Evolutionary conservation across 768 basidiomycete genomes (phyloP).

Genomic region (Lactifluus subvellereus): DNA sequence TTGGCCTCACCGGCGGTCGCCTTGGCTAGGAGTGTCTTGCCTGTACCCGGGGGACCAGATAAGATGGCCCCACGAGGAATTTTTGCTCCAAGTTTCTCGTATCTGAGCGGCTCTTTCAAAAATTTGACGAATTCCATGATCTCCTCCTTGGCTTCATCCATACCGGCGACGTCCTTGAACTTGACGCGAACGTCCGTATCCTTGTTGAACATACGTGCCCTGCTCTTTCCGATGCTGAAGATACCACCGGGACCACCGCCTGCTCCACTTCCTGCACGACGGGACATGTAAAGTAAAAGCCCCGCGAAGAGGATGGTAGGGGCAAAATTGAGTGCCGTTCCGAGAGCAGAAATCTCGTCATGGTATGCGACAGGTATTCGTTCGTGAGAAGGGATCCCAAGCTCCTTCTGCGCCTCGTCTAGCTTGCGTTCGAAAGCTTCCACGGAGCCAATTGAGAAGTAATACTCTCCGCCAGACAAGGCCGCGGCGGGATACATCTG

Average conservation of each 20-base stretch:
- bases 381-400: conserved; percentile 87
- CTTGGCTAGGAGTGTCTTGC: conserved; percentile 96
- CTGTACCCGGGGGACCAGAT: conserved; percentile 95
- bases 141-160: conserved; percentile 99
- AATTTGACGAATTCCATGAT: conserved; percentile 99
- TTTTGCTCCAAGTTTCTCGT: conserved; percentile 95
- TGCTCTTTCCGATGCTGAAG: conserved; percentile 95
- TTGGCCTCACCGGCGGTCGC: conserved; percentile 97
- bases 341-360: conserved; percentile 84
- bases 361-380: conserved; percentile 96
- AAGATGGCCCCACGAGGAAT: conserved; percentile 94
- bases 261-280: conserved; percentile 55
- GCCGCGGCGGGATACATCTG: conserved; percentile 63
- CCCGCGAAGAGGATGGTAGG: conserved; percentile 93
- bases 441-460: conserved; percentile 96
- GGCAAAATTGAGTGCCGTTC: conserved; percentile 81
- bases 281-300: conserved; percentile 81
- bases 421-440: conserved; percentile 96
- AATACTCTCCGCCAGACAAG: conserved; percentile 58
- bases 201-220: conserved; percentile 93
- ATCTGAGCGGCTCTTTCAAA: conserved; percentile 90
- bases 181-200: conserved; percentile 90
- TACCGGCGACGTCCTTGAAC: conserved; percentile 97
- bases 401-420: conserved; percentile 87
- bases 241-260: conserved; percentile 78